Percentiles rank a stretch among this genome's conserved stretches.
Evolutionary conservation across 75 land plant genomes (phyloP).

Genomic region (Adiantum capillusveneris): DNA sequence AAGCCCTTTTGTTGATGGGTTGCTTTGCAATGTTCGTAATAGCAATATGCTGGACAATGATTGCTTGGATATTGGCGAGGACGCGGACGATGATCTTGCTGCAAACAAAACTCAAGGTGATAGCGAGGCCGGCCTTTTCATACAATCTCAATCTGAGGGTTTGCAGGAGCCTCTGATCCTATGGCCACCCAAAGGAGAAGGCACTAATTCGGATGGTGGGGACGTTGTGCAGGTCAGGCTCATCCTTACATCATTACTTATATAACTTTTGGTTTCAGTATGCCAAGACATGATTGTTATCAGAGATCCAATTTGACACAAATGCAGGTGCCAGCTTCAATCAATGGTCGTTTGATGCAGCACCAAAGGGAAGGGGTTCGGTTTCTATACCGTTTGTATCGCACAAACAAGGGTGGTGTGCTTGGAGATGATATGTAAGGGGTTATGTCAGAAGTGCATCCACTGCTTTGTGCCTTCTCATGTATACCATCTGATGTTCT

Average conservation of each 20-base stretch:
- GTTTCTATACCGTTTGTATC: conserved; percentile 72
- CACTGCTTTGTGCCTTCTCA: neutral
- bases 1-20: neutral
- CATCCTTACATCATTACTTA: no score
- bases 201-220: conserved; percentile 10
- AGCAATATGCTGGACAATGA: no score
- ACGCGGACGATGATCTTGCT: neutral
- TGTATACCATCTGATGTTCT: neutral
- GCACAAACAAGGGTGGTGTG: conserved; percentile 71
- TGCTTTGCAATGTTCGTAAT: neutral
- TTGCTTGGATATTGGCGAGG: no score
- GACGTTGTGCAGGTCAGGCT: conserved; percentile 47
- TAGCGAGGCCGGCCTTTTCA: conserved; percentile 31
- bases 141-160: conserved; percentile 28
- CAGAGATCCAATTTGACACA: no score
- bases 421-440: conserved; percentile 98
- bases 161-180: conserved; percentile 61
- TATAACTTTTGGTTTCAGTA: no score
- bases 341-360: conserved; percentile 73
- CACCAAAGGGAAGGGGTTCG: conserved; percentile 88
- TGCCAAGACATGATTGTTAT: no score
- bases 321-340: conserved; percentile 82
- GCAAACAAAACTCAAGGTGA: conserved; percentile 8
- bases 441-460: neutral
- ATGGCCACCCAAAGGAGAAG: conserved; percentile 15